A percentile compares a stretch with the other conserved stretches of the same genome.
Conservation (phyloP, 2,329 filamentous ascomycete species). For the Fusarium denticulatum region DNA sequence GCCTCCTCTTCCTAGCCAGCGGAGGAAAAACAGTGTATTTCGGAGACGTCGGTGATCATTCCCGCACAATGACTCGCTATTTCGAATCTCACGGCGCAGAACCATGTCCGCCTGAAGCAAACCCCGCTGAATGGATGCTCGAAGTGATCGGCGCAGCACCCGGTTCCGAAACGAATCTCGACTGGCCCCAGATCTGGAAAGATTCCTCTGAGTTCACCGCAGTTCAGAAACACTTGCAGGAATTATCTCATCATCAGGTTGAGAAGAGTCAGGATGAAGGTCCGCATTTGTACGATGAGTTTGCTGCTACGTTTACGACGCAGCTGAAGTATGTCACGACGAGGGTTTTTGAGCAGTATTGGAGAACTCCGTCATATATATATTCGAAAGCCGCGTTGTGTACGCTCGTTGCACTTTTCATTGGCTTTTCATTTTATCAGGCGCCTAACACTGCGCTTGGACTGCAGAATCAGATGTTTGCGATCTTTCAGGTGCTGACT, state of each 20-base stretch:
- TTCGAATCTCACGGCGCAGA: slow-evolving; percentile 71
- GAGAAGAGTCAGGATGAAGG: slow-evolving; percentile 11
- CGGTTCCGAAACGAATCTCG: slow-evolving; percentile 55
- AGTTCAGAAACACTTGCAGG: slow-evolving; percentile 49
- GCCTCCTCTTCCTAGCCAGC: slow-evolving; percentile 66
- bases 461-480: slow-evolving; percentile 76
- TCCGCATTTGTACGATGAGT: slow-evolving; percentile 43
- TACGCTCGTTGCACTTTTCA: slow-evolving; percentile 27
- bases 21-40: slow-evolving; percentile 74
- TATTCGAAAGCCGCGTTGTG: slow-evolving; percentile 63
- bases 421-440: slow-evolving; percentile 75
- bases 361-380: slow-evolving; percentile 65
- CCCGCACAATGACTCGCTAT: slow-evolving; percentile 63
- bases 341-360: slow-evolving; percentile 49
- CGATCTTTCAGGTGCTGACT: slow-evolving; percentile 72
- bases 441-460: slow-evolving; percentile 67
- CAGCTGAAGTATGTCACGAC: slow-evolving; percentile 51
- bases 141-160: slow-evolving; percentile 56
- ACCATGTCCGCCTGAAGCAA: slow-evolving; percentile 63
- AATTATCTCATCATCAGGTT: slow-evolving; percentile 4
- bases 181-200: slow-evolving; percentile 53
- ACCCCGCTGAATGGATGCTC: slow-evolving; percentile 77
- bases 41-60: slow-evolving; percentile 68
- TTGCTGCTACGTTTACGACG: slow-evolving; percentile 43
- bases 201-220: slow-evolving; percentile 44